These are phyloP conservation scores for Aspergillus alliaceus DNA, from an alignment of 2,329 filamentous ascomycete species.

Conservation along the genomic window DNA sequence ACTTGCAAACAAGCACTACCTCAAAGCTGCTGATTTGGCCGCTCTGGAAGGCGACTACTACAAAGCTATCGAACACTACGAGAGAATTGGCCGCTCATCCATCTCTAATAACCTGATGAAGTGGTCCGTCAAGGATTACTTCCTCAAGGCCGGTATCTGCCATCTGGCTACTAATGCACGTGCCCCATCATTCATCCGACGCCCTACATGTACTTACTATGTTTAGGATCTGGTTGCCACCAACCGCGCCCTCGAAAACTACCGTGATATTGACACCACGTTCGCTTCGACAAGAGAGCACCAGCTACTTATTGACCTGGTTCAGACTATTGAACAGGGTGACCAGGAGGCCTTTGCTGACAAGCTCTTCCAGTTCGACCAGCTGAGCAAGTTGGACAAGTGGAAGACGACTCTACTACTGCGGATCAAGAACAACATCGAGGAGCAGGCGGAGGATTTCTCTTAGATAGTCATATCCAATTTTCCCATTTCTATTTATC, in stretches of 20 bases:
- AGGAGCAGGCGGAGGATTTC: constrained; percentile 68
- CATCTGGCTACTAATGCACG: constrained; percentile 66
- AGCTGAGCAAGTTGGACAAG: constrained; percentile 90
- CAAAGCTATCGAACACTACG: constrained; percentile 78
- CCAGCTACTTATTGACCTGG: constrained; percentile 75
- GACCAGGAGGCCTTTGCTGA: constrained; percentile 83
- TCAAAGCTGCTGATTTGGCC: constrained; percentile 86
- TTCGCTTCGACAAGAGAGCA: constrained; percentile 79
- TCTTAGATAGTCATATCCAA: constrained; percentile 47
- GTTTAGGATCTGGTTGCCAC: constrained; percentile 70
- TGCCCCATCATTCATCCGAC: background rate
- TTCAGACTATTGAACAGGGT: constrained; percentile 70
- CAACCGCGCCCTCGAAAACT: constrained; percentile 77
- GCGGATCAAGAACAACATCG: constrained; percentile 79
- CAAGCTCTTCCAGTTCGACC: constrained; percentile 84
- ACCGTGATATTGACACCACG: constrained; percentile 73
- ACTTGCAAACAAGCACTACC: constrained; percentile 87
- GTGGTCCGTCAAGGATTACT: constrained; percentile 93
- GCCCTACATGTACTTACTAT: background rate
- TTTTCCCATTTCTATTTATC: background rate
- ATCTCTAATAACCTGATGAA: constrained; percentile 91
- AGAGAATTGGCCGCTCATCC: constrained; percentile 74
- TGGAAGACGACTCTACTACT: constrained; percentile 92
- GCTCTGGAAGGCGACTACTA: constrained; percentile 82
- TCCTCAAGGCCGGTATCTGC: constrained; percentile 91